Evolutionary conservation across 495 filamentous ascomycete genomes (phyloP), one percentile per base, ranked within the genome.

Genomic region (Penicillium bovifimosum): DNA sequence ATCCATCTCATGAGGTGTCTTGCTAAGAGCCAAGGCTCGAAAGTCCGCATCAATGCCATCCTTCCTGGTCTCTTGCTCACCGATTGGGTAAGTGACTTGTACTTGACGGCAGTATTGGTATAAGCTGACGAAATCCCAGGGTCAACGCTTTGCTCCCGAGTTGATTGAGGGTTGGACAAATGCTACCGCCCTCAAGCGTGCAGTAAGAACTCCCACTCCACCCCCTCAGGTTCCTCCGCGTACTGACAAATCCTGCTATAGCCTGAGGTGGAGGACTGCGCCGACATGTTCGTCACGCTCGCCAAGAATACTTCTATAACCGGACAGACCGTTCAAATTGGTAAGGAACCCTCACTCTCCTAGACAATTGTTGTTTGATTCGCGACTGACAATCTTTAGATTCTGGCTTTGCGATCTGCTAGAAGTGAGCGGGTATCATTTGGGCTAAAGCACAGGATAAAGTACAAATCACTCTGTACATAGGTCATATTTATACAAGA

Each of bases 1-100:
- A 60, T 91, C 39, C 86, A 90, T 55, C 66, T 89, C 36, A 84
- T 89, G 77, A 85, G 84, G 54, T 85, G 84, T 55, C 73, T 89
- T n/a, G 86, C 86, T 1, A 70, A 70, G 45, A 82, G 74, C 0
- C 83, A 87, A 55, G 86, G 85, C 1, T 69, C 76, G 6, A 87
- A 87, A 55, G 65, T 84, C 13, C 72, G 86, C 14, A 70, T 86
- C 26, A 88, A 89, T 63, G 84, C 86, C 28, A 76, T 86, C 0
- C 64, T 84, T 40, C 86, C 86, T 4, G 84, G 86, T 10, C 68
- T 88, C 28, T 60, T 90, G 42, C 61, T 85, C 44, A 91, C 87
- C 6, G 86, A 90, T 67, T 90, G 86, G 87, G 85, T 85, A 52
- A 52, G 61, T 66, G 47, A 5, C 9, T 0, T 47, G 1, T 14